Conservation (phyloP, 1,284 basidiomycete species). For the Pholiota adiposa region DNA sequence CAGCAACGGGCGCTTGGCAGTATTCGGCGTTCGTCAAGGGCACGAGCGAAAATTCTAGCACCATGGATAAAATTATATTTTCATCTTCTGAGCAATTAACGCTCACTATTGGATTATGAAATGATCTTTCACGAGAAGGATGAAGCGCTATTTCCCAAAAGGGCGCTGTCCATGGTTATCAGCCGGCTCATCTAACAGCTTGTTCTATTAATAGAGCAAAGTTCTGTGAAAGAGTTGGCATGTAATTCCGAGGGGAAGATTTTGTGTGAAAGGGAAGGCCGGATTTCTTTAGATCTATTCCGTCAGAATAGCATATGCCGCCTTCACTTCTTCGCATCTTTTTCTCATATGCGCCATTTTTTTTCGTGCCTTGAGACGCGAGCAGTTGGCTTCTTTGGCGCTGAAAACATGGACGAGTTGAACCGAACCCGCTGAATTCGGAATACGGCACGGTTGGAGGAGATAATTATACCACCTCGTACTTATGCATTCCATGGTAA, state of each 20-base stretch:
- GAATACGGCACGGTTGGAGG: too few species aligned
- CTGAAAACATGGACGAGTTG: not conserved
- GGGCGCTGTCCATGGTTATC: not conserved
- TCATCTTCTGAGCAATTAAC: too few species aligned
- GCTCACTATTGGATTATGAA: too few species aligned
- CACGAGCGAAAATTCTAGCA: too few species aligned
- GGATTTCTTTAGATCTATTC: not conserved
- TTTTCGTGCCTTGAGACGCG: not conserved
- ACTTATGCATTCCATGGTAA: too few species aligned
- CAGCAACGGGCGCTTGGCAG: not conserved
- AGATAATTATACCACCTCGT: too few species aligned
- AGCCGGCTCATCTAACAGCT: not conserved
- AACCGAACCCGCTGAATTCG: not conserved
- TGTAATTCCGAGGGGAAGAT: too few species aligned
- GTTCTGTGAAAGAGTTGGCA: too few species aligned
- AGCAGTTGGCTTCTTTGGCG: not conserved
- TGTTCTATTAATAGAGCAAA: not conserved
- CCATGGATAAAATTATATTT: too few species aligned
- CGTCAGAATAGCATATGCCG: not conserved
- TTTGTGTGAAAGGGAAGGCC: not conserved
- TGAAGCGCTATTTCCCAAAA: not conserved
- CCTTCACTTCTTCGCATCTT: not conserved
- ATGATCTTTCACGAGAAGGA: not conserved
- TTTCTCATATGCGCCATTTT: not conserved
- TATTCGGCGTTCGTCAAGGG: too few species aligned